Evolutionary conservation across 345 rosid genomes (phyloP), one percentile per base, ranked within the genome.

Genomic region (Leavenworthia alabamica): DNA sequence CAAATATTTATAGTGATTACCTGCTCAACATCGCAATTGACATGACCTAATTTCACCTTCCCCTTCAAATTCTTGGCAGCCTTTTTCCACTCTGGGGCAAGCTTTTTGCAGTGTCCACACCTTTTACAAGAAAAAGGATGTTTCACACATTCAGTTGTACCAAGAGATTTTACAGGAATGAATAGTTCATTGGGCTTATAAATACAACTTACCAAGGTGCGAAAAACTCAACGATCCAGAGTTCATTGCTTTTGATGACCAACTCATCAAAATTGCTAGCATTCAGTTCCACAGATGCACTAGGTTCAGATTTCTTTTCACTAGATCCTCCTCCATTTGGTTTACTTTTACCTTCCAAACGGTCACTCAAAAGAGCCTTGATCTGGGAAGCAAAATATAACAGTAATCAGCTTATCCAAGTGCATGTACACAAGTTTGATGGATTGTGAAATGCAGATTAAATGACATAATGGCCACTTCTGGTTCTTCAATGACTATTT

Each of bases 51-150:
- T 66, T 88, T 90, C 80, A 90, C 99, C 82, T 90, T 94, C 63
- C 99, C 99, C 80, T 83, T 81, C 93, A 94, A 81, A 82, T 82
- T 86, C 43, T 73, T 80, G 19, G 97, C 86, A 78, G 97, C 99
- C 80, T 67, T 90, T 77, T 88, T 94, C 99, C 99, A 94, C 77
- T 94, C 99, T 4, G 96, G 99, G 44, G 97, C 96, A 62, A 93
- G 83, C 78, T 78, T 93, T 72, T 93, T 93, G 76, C 99, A 93
- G 79, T 93, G 97, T 53, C 99, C 97, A 69, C 97, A 93, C 97
- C 99, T 92, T 76, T 23, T 12, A 24, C 27, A 42, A 64, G 31
- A 40, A 17, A 33, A 42, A 0, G n/a, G n/a, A 42, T 24, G 65
- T 19, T 35, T 56, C 35, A 40, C 48, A 71, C 7, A 37, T 35